Evolutionary conservation across 345 rosid genomes (phyloP).

Genomic region (Rhodamnia argentea): DNA sequence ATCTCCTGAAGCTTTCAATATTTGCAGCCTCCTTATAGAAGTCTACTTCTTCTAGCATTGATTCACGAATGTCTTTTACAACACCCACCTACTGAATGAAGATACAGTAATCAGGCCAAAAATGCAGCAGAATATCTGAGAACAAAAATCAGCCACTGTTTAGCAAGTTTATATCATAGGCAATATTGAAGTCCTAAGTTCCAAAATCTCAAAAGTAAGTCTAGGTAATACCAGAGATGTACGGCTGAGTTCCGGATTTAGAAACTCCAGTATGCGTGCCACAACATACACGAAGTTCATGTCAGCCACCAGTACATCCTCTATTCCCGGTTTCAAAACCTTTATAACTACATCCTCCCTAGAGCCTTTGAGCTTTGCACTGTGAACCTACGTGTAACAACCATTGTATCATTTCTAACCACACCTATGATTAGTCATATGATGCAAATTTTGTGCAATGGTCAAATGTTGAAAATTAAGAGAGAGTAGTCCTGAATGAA

Average conservation of each 20-base stretch:
- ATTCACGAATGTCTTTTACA: conserved; percentile 81
- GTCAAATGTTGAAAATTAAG: background rate
- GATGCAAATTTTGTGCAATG: background rate
- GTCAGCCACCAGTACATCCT: conserved; percentile 87
- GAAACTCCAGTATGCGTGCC: conserved; percentile 88
- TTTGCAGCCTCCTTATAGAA: conserved; percentile 85
- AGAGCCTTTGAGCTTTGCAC: conserved; percentile 82
- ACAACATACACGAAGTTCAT: conserved; percentile 79
- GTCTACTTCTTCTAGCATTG: conserved; percentile 98
- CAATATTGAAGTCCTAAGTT: background rate
- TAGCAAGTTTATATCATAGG: background rate
- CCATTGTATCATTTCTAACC: background rate
- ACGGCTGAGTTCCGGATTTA: conserved; percentile 81
- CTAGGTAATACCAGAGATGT: conserved; percentile 60
- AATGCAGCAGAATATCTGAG: background rate
- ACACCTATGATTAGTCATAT: background rate
- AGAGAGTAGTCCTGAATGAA: background rate
- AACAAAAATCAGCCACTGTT: background rate
- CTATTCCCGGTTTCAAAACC: conserved; percentile 90
- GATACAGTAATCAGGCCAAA: conserved; percentile 2
- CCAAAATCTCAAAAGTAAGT: background rate
- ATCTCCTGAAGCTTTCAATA: conserved; percentile 67
- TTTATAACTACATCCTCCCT: conserved; percentile 88
- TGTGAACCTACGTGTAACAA: conserved; percentile 58
- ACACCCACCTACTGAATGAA: conserved; percentile 58